These are phyloP conservation scores for Penicillium sp. DNA, from an alignment of 2,329 filamentous ascomycete species.

Conservation along the genomic window DNA sequence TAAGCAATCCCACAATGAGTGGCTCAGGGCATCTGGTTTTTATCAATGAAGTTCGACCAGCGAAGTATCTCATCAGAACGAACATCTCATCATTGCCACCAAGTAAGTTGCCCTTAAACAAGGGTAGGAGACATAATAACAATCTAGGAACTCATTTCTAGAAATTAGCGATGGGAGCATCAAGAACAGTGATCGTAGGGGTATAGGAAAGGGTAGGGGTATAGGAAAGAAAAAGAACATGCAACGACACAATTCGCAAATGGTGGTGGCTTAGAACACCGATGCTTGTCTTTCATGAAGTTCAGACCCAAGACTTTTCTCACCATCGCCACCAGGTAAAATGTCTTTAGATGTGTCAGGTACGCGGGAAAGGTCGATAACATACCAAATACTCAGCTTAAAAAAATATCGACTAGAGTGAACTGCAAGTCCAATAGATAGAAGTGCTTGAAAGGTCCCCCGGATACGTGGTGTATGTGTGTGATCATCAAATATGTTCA, in stretches of 20 bases:
- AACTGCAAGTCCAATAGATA: too few relatives aligned
- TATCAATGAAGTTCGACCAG: not conserved
- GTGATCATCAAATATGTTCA: too few relatives aligned
- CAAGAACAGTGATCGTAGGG: not conserved
- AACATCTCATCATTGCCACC: not conserved
- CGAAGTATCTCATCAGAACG: too few relatives aligned
- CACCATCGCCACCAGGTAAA: not conserved
- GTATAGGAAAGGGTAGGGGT: too few relatives aligned
- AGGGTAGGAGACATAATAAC: not conserved
- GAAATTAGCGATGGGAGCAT: not conserved
- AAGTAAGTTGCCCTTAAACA: not conserved
- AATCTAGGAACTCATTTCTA: not conserved
- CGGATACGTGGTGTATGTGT: too few relatives aligned
- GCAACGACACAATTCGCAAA: not conserved
- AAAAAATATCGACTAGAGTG: not conserved
- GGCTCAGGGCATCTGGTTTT: not conserved
- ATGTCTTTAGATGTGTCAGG: not conserved
- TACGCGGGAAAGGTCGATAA: not conserved
- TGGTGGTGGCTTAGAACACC: not conserved
- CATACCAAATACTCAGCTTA: not conserved
- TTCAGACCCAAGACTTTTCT: not conserved
- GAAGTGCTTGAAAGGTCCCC: too few relatives aligned
- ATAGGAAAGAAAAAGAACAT: too few relatives aligned
- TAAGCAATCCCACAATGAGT: not conserved
- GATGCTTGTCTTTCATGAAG: not conserved